Evolutionary conservation across 495 filamentous ascomycete genomes (phyloP).

Genomic region (Durotheca rogersii): DNA sequence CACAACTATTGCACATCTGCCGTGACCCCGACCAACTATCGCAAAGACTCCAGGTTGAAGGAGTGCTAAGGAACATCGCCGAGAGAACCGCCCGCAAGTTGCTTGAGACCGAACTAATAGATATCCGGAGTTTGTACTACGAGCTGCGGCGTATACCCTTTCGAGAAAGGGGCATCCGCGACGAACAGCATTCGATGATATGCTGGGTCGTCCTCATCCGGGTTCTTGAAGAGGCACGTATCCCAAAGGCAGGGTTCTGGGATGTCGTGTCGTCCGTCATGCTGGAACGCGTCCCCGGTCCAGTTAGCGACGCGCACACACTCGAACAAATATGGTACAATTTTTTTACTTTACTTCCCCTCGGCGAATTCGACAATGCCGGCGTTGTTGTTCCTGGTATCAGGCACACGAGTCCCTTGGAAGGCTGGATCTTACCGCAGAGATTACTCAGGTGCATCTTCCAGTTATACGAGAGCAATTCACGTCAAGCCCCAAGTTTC

Average conservation of each 20-base stretch:
- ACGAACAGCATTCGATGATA: constrained; percentile 58
- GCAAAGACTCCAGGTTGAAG: constrained; percentile 43
- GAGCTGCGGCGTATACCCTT: constrained; percentile 54
- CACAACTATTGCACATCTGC: constrained; percentile 40
- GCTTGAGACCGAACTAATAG: constrained; percentile 49
- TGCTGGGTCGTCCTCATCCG: constrained; percentile 67
- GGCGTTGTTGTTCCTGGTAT: constrained; percentile 61
- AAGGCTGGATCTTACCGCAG: constrained; percentile 76
- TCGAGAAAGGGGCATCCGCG: constrained; percentile 66
- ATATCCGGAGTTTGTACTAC: constrained; percentile 62
- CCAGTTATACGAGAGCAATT: constrained; percentile 60
- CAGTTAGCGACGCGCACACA: constrained; percentile 46
- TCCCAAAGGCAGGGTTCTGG: constrained; percentile 57
- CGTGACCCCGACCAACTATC: constrained; percentile 28
- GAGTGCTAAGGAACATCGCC: constrained; percentile 42
- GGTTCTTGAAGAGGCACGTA: constrained; percentile 50
- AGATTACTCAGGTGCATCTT: constrained; percentile 65
- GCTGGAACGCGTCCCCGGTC: constrained; percentile 15
- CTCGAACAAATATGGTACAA: constrained; percentile 73
- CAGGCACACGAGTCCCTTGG: constrained; percentile 53
- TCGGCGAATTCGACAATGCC: constrained; percentile 69
- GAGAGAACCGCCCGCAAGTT: constrained; percentile 42
- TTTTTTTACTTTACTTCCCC: constrained; percentile 73
- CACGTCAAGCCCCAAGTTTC: constrained; percentile 60
- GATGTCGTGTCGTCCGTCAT: constrained; percentile 55